phyloP scores from a whole-genome alignment of 2,329 filamentous ascomycete genomes.

The Fusarium xyrophilum region DNA sequence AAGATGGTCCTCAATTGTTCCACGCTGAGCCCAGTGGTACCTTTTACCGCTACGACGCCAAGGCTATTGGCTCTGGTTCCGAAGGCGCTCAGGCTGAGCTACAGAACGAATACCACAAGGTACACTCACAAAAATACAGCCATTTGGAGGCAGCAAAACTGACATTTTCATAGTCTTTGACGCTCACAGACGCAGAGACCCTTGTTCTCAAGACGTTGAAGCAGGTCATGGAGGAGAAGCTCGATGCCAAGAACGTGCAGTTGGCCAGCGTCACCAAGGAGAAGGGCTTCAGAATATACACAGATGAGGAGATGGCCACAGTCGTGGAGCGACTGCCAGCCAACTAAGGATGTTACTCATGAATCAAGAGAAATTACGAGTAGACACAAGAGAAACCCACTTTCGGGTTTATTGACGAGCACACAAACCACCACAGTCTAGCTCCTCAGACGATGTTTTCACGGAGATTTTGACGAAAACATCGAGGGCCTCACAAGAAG shows the following conservation, averaged over 20 bases:
- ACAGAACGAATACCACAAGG: conserved; percentile 98
- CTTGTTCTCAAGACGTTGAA: conserved; percentile 97
- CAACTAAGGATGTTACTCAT: conserved; percentile 54
- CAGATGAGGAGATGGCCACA: conserved; percentile 93
- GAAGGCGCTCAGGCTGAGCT: conserved; percentile 97
- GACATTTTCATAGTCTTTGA: conserved; percentile 70
- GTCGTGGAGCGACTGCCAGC: conserved; percentile 84
- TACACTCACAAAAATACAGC: conserved; percentile 41
- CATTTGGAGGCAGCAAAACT: background rate
- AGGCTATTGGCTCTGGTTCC: conserved; percentile 96
- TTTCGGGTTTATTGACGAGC: conserved; percentile 21
- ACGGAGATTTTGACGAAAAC: conserved; percentile 23
- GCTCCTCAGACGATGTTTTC: conserved; percentile 5
- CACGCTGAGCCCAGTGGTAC: conserved; percentile 98
- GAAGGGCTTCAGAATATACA: conserved; percentile 98
- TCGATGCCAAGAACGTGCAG: conserved; percentile 98
- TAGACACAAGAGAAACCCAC: conserved; percentile 33
- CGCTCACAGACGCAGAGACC: conserved; percentile 90
- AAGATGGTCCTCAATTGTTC: conserved; percentile 96
- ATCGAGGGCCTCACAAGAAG: conserved; percentile 2
- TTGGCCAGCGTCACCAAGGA: conserved; percentile 97
- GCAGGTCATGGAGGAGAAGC: conserved; percentile 99
- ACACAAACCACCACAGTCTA: background rate
- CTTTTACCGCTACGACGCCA: conserved; percentile 98
- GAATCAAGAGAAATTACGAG: conserved; percentile 33